Evolutionary conservation across 176 grass and related monocot genomes (phyloP).

Genomic region (Eremochloa ophiuroides): DNA sequence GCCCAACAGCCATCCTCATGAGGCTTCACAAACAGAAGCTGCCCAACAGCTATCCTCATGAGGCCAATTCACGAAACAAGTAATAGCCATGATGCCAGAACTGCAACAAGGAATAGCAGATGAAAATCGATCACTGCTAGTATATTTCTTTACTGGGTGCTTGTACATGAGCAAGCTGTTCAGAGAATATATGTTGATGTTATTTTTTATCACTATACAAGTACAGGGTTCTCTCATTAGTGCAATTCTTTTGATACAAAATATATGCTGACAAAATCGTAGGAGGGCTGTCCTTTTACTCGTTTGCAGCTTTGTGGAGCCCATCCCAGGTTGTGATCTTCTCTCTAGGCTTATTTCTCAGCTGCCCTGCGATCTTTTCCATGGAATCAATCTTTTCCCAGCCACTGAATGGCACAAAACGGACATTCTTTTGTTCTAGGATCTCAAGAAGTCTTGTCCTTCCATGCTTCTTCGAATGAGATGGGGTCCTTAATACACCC

Average conservation of each 20-base stretch:
- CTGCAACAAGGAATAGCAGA: neutral
- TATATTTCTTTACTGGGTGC: neutral
- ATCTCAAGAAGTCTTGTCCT: constrained; percentile 53
- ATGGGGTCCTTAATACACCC: neutral
- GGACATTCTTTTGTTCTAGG: constrained; percentile 51
- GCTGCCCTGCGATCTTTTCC: constrained; percentile 50
- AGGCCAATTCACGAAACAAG: neutral
- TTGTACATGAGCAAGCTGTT: neutral
- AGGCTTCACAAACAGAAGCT: neutral
- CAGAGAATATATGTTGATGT: neutral
- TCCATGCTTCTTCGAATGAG: constrained; percentile 39
- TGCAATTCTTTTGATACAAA: neutral
- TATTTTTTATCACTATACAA: neutral
- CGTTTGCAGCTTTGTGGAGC: constrained; percentile 42
- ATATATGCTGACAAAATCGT: neutral
- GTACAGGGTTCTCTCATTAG: neutral
- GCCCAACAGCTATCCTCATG: neutral
- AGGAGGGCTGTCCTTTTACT: neutral
- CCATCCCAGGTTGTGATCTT: constrained; percentile 69
- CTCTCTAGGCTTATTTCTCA: constrained; percentile 67
- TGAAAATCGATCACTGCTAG: neutral
- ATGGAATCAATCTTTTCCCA: constrained; percentile 77
- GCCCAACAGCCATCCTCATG: too few species aligned
- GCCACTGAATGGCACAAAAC: constrained; percentile 50
- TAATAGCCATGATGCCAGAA: neutral